These are phyloP conservation scores for Sclerotinia trifoliorum DNA, from an alignment of 2,329 filamentous ascomycete species.

Conservation along the genomic window DNA sequence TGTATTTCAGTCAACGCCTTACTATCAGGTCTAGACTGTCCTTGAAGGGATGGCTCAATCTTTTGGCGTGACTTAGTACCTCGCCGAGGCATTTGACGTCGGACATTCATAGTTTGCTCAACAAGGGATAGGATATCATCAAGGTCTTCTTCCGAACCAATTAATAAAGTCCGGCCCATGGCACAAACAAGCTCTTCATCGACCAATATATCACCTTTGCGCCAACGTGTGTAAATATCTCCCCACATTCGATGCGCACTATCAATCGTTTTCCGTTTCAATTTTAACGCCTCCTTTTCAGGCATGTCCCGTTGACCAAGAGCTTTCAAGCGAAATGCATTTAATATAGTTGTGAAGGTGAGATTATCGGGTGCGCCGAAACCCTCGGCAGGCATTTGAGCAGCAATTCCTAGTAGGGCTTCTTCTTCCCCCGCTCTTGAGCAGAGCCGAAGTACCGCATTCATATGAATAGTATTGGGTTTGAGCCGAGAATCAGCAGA, in stretches of 20 bases:
- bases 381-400: conserved; percentile 65
- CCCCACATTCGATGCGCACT: conserved; percentile 77
- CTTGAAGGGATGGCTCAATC: conserved; percentile 19
- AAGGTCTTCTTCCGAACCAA: conserved; percentile 62
- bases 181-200: conserved; percentile 77
- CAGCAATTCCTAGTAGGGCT: conserved; percentile 72
- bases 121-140: conserved; percentile 72
- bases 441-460: conserved; percentile 84
- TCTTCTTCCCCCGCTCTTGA: conserved; percentile 73
- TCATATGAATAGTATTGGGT: conserved; percentile 79
- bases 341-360: conserved; percentile 83
- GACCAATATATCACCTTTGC: conserved; percentile 63
- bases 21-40: neutral
- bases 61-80: conserved; percentile 10
- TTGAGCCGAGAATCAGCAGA: conserved; percentile 61
- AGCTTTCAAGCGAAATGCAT: conserved; percentile 61
- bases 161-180: conserved; percentile 76
- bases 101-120: conserved; percentile 78
- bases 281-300: conserved; percentile 38
- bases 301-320: conserved; percentile 34
- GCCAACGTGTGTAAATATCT: conserved; percentile 76
- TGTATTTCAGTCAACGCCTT: neutral
- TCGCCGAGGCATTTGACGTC: conserved; percentile 45
- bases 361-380: conserved; percentile 62
- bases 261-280: conserved; percentile 50